A percentile compares a stretch with the other conserved stretches of the same genome.
Conservation (phyloP, 352 stramenopile genomes). For the Phytophthora litchii region DNA sequence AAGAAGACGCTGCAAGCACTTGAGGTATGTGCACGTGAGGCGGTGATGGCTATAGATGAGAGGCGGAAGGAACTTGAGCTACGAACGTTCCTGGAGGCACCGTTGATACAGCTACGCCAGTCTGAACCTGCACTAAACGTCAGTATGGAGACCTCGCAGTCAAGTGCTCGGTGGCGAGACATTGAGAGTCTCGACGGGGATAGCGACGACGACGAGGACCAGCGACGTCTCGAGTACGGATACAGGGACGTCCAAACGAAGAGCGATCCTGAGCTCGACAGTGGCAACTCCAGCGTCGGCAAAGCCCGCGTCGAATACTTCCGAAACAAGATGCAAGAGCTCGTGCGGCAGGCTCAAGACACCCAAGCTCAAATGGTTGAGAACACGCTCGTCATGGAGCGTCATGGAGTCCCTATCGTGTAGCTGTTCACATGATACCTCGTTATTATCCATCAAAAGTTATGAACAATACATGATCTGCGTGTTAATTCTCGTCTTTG, state of each 20-base stretch:
- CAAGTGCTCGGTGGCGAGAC: constrained; percentile 12
- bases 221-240: constrained; percentile 25
- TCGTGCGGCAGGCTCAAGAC: constrained; percentile 70
- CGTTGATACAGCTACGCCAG: constrained; percentile 50
- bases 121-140: constrained; percentile 51
- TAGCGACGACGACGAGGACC: constrained; percentile 29
- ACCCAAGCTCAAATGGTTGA: constrained; percentile 74
- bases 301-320: constrained; percentile 49
- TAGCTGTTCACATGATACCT: constrained; percentile 11
- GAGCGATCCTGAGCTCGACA: constrained; percentile 7
- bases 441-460: constrained; percentile 7
- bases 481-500: constrained; percentile 19
- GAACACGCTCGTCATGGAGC: constrained; percentile 59
- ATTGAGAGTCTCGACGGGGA: constrained; percentile 33
- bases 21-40: constrained; percentile 40
- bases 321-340: constrained; percentile 69
- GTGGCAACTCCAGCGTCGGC: constrained; percentile 10
- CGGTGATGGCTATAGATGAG: constrained; percentile 46
- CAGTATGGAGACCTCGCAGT: constrained; percentile 31
- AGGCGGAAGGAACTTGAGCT: constrained; percentile 56
- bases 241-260: constrained; percentile 17
- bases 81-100: constrained; percentile 53
- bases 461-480: constrained; percentile 23
- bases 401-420: constrained; percentile 42
- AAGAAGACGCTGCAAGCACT: constrained; percentile 39